phyloP scores from a whole-genome alignment of 768 basidiomycete species.

The Dictyophora rubrovolvata region DNA sequence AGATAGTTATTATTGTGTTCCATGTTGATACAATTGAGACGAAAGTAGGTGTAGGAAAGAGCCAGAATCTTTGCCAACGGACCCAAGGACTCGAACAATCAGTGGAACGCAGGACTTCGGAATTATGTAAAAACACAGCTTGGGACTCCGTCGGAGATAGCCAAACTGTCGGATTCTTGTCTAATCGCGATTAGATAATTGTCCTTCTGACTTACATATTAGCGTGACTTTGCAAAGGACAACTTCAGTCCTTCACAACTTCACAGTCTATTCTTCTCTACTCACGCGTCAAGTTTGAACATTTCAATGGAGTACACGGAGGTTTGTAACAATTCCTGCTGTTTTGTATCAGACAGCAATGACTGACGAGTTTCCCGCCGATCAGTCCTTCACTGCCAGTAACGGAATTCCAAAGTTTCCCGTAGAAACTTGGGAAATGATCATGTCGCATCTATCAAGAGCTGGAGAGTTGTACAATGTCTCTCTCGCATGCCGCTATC shows the following conservation, averaged over 20 bases:
- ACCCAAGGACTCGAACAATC: too few species aligned
- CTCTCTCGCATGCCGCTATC: constrained; percentile 1
- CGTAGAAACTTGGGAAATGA: constrained; percentile 6
- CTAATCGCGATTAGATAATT: too few species aligned
- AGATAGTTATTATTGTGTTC: neutral
- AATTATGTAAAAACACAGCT: neutral
- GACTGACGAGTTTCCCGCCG: neutral
- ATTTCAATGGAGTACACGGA: neutral
- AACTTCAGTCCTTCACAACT: too few species aligned
- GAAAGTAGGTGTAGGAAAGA: neutral
- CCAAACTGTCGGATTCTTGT: neutral
- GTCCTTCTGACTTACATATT: too few species aligned
- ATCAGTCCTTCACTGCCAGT: neutral
- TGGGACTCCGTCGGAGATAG: neutral
- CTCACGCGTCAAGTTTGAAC: too few species aligned
- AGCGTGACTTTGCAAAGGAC: too few species aligned
- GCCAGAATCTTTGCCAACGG: too few species aligned
- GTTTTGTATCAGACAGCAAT: neutral
- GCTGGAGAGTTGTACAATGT: constrained; percentile 6
- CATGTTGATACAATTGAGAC: neutral
- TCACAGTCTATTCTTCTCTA: too few species aligned
- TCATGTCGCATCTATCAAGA: neutral
- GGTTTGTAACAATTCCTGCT: too few species aligned
- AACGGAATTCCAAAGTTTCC: neutral
- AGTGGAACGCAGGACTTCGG: too few species aligned